Base-by-base conservation (phyloP, 192 early-diverging fungal species). In the Umbelopsis ramanniana region DNA sequence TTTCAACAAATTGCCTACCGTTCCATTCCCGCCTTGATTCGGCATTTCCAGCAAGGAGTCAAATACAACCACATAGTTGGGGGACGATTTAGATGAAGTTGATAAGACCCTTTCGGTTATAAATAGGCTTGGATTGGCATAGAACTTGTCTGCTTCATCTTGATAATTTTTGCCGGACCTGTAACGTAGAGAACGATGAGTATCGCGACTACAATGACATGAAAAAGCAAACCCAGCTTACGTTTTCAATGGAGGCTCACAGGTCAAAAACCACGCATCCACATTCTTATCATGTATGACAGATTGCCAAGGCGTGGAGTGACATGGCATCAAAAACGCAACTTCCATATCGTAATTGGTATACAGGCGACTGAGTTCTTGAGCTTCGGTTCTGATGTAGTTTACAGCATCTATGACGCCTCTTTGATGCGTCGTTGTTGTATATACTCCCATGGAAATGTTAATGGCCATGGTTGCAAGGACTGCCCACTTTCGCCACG, bases 301-400 rank as follows among this genome's bases (percentile, higher is more conserved):
- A 50, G 92, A 92, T 67, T 96, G 90, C 78, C 87, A 96, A n/a
- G 96, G 97, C 4, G 97, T 97, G 6, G 96, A 99, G 75, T 99
- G 96, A 69, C 97, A 99, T 8, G 97, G 97, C 95, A 96, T 98
- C 43, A 98, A 74, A 70, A 97, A 92, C 2, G 91, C 84, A 12
- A 96, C 81, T 21, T 83, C 80, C 26, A 72, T 23, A 21, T 76
- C 66, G 24, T 69, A 48, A 29, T 47, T 54, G 47, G 23, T 35
- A 14, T 52, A 67, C 21, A 53, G 15, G 6, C 48, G 48, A n/a
- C 10, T 21, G 6, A 38, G 71, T 1, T 60, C 71, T 46, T 63
- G 26, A 12, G 74, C 74, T 40, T 90, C 79, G 2, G 77, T 60
- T 57, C 93, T 83, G 46, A 99, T 68, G 79, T 89, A 95, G 3